Evolutionary conservation across 257 asterid species (phyloP), one percentile per base, ranked within the genome.

Genomic region (Solanum phureja): DNA sequence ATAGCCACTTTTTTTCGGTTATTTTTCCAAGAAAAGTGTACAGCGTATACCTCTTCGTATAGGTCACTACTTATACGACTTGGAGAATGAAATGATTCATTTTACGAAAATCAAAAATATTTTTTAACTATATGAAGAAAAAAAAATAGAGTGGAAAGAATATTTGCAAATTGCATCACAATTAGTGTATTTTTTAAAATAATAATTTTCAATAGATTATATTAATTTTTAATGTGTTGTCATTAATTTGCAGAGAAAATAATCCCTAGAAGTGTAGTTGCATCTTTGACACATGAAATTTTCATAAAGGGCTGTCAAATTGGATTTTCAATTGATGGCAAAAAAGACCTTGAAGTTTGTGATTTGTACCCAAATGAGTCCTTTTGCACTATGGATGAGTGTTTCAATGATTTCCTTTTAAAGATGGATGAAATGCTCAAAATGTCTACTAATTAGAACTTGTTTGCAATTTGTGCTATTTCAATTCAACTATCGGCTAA

Each of bases 281-380:
- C 93, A 83, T 68, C 93, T 4, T 87, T 91, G 76, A 91, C 93
- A 42, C 91, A 91, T 56, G 93, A 91, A 19, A 91, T 91, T 24
- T 91, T 91, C 89, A 87, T 91, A 33, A 91, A 83, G 82, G 91
- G 91, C 7, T 88, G 91, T 82, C 92, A 90, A 60, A 64, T 66
- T 72, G 87, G 87, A 46, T 90, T 90, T 73, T 33, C 86, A 1
- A 34, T 79, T 12, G 91, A 88, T 40, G 90, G 90, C 18, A 62
- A 66, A 8, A 56, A 84, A 82, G 90, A 90, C 44, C 52, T 87
- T 58, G 92, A 90, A 71, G 87, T 87, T 3, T 77, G 76, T 29
- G 38, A 35, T 8, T 88, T 90, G 5, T 87, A 89, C 16, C 92
- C 92, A 1, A 87, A 88, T 35, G 90, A 89, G 66, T 44, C 85